Base-by-base conservation (phyloP, 1,284 basidiomycete genomes). In the Trametes polyzona region DNA sequence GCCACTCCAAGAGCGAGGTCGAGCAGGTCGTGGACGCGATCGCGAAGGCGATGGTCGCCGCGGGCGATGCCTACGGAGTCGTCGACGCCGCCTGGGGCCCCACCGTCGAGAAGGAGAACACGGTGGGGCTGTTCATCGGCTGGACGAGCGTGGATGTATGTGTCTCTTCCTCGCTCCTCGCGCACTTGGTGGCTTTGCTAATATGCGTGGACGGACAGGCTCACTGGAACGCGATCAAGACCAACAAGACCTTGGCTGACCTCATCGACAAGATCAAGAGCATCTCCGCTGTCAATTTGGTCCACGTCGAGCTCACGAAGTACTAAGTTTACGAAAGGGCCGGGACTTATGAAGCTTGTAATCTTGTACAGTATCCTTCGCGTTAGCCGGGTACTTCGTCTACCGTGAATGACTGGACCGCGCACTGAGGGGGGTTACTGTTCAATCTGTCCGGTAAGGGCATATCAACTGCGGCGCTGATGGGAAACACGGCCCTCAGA, bases 131-230 rank as follows among this genome's bases (percentile, higher is more conserved):
- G 6, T 56, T 65, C 47, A 57, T 67, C 21, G 66, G 66, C 11
- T 67, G 65, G 66, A 49, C 49, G n/a, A 65, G 53, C 23, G 61
- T 67, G 7, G 63, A 66, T 9, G 66, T 67, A 23, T 14, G 44
- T 29, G 11, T 16, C 12, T 27, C 2, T 42, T n/a, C n/a, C n/a
- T n/a, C n/a, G n/a, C n/a, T n/a, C n/a, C n/a, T n/a, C n/a, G n/a
- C n/a, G n/a, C n/a, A n/a, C n/a, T n/a, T n/a, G n/a, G n/a, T n/a
- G n/a, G n/a, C n/a, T n/a, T 32, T 32, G 12, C 8, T 33, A 12
- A 26, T 32, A n/a, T 17, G 33, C 30, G 9, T 14, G 37, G 19
- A 39, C 21, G 40, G 4, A 1, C 30, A 66, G 65, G 57, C 60
- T 12, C 65, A 66, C 42, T 56, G 48, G 50, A 47, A 58, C 3